Percentiles rank a stretch among this genome's conserved stretches.
These are phyloP conservation scores for fission yeast (Schizosaccharomyces pombe) DNA, from an alignment of 805 yeast species.

Conservation along the genomic window DNA sequence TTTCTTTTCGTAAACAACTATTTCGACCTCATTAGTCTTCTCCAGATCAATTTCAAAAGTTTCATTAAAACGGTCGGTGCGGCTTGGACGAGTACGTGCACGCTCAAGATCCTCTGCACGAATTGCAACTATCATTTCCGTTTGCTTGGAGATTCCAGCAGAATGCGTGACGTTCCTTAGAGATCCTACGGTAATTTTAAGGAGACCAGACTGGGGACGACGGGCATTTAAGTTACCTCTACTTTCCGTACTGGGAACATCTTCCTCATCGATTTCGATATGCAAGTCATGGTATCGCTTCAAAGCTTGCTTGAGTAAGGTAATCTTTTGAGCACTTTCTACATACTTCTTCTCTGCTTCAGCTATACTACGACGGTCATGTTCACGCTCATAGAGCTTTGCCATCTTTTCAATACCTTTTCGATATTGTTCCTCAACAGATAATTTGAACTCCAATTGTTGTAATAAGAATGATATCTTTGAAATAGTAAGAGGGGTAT, in stretches of 20 bases:
- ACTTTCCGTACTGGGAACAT: slow-evolving; percentile 41
- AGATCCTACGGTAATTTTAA: slow-evolving; percentile 48
- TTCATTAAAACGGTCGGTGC: slow-evolving; percentile 67
- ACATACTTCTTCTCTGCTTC: slow-evolving; percentile 70
- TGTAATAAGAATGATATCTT: slow-evolving; percentile 88
- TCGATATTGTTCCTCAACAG: slow-evolving; percentile 80
- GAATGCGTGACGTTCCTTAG: slow-evolving; percentile 83
- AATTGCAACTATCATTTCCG: slow-evolving; percentile 54
- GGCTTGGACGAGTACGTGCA: slow-evolving; percentile 49
- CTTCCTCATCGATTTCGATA: slow-evolving; percentile 36
- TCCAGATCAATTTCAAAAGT: slow-evolving; percentile 60
- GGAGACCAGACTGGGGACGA: slow-evolving; percentile 61
- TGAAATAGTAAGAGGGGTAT: slow-evolving; percentile 84
- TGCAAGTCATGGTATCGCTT: slow-evolving; percentile 79
- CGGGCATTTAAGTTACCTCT: slow-evolving; percentile 45
- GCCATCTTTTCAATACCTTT: slow-evolving; percentile 80
- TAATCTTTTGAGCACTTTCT: slow-evolving; percentile 74
- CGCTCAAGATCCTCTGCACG: slow-evolving; percentile 75
- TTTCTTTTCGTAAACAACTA: slow-evolving; percentile 58
- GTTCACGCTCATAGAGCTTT: slow-evolving; percentile 67
- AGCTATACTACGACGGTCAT: slow-evolving; percentile 61
- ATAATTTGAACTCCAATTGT: slow-evolving; percentile 76
- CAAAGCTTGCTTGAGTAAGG: slow-evolving; percentile 55
- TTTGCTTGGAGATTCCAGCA: slow-evolving; percentile 41
- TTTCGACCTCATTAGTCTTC: slow-evolving; percentile 76